A percentile compares a stretch with the other conserved stretches of the same genome.
phyloP scores from a whole-genome alignment of 148 eudicot genomes.

The Camellia lanceoleosa region DNA sequence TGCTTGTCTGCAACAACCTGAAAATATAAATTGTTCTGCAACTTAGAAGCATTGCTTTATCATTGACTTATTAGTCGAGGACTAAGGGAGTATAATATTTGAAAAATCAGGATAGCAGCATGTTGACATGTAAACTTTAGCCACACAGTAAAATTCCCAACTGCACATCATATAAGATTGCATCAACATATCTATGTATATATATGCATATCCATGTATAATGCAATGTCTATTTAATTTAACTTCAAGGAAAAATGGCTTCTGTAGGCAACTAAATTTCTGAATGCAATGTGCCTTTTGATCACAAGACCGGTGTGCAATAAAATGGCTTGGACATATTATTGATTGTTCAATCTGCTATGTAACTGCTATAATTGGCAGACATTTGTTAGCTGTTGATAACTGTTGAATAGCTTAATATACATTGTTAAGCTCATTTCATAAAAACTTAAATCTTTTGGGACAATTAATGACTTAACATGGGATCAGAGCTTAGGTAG shows the following conservation, averaged over 20 bases:
- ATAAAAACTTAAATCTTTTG: too few relatives aligned
- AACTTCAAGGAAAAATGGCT: conserved; percentile 3
- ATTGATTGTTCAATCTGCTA: too few relatives aligned
- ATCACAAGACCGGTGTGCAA: not conserved
- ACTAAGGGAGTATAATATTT: not conserved
- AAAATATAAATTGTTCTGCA: conserved; percentile 11
- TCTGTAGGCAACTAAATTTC: not conserved
- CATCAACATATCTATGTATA: not conserved
- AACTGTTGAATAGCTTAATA: too few relatives aligned
- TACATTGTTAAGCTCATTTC: too few relatives aligned
- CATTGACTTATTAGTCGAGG: conserved; percentile 7
- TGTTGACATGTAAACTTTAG: not conserved
- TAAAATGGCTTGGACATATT: not conserved
- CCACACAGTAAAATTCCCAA: not conserved
- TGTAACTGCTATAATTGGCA: too few relatives aligned
- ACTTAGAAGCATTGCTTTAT: conserved; percentile 4
- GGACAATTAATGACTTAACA: too few relatives aligned
- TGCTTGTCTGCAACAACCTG: conserved; percentile 88
- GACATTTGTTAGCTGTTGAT: too few relatives aligned
- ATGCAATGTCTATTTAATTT: not conserved
- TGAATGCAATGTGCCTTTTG: not conserved
- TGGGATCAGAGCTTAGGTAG: too few relatives aligned
- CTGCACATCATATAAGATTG: not conserved
- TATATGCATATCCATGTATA: not conserved
- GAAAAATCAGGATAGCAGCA: conserved; percentile 1